These are phyloP conservation scores for Diophrys sp. DNA, from an alignment of 73 alveolate species.

Conservation along the genomic window DNA sequence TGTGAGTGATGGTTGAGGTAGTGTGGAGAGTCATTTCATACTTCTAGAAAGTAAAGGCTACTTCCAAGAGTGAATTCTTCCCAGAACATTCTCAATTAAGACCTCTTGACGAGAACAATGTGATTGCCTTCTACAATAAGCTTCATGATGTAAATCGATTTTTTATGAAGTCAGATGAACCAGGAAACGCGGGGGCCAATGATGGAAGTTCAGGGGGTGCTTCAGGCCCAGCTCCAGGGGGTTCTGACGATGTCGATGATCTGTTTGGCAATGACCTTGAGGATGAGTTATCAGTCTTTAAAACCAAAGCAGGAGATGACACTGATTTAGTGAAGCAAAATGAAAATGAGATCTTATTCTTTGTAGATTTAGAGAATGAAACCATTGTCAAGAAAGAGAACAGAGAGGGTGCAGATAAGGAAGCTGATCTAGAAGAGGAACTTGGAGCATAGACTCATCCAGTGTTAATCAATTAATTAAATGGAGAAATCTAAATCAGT, in stretches of 20 bases:
- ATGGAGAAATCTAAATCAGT: too few species aligned
- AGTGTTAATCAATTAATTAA: conserved; percentile 48
- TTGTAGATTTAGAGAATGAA: conserved; percentile 68
- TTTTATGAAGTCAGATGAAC: conserved; percentile 21
- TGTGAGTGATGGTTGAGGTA: background rate
- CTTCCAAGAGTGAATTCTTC: background rate
- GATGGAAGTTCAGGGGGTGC: conserved; percentile 8
- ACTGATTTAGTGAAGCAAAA: conserved; percentile 43
- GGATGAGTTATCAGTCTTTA: conserved; percentile 61
- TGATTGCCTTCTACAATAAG: conserved; percentile 22
- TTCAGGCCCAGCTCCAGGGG: conserved; percentile 38
- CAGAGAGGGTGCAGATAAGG: conserved; percentile 22
- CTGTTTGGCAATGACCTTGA: conserved; percentile 55
- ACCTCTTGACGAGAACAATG: background rate
- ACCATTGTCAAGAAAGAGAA: conserved; percentile 38
- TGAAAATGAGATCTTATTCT: conserved; percentile 46
- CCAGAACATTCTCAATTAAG: conserved; percentile 12
- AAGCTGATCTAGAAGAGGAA: conserved; percentile 56
- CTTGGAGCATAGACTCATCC: conserved; percentile 59
- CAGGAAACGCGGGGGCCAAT: too few species aligned
- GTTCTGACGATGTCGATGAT: conserved; percentile 27
- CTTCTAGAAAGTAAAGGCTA: background rate
- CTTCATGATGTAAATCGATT: conserved; percentile 50
- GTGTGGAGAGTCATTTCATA: too few species aligned
- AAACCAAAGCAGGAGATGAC: conserved; percentile 37